Conservation (phyloP, 2,329 filamentous ascomycete genomes). For the Fusarium buharicum region DNA sequence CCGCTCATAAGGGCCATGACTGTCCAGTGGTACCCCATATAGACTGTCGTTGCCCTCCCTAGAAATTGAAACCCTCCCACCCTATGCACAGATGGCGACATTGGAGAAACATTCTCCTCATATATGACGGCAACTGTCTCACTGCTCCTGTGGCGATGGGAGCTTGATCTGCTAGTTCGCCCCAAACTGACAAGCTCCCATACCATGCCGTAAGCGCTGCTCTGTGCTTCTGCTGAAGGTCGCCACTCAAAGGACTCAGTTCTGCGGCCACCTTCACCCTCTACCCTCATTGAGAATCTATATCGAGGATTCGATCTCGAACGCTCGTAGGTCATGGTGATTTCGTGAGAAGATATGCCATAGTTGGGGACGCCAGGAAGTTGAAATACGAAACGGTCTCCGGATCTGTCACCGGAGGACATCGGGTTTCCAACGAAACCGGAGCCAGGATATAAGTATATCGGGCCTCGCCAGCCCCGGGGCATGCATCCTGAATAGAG, state of each 20-base stretch:
- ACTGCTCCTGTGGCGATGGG: neutral
- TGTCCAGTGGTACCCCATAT: constrained; percentile 31
- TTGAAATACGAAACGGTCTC: constrained; percentile 16
- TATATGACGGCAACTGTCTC: constrained; percentile 29
- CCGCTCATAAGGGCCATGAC: constrained; percentile 27
- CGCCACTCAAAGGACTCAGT: constrained; percentile 33
- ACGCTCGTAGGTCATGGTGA: constrained; percentile 11
- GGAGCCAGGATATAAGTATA: constrained; percentile 10
- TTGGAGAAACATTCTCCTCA: neutral
- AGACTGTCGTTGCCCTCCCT: constrained; percentile 15
- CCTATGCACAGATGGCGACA: neutral
- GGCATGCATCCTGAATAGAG: constrained; percentile 30
- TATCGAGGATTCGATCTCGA: constrained; percentile 1
- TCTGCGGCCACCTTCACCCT: neutral
- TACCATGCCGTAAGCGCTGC: neutral
- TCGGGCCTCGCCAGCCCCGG: constrained; percentile 11
- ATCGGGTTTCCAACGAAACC: constrained; percentile 15
- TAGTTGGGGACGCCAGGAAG: constrained; percentile 13
- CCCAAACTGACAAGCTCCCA: constrained; percentile 33
- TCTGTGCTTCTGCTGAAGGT: constrained; percentile 9
- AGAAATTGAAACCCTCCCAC: constrained; percentile 16
- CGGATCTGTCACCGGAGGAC: neutral
- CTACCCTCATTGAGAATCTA: constrained; percentile 27
- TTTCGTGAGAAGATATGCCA: constrained; percentile 12
- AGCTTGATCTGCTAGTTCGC: neutral